Evolutionary conservation across 2,329 filamentous ascomycete species (phyloP).

Genomic region (Colletotrichum higginsianum): DNA sequence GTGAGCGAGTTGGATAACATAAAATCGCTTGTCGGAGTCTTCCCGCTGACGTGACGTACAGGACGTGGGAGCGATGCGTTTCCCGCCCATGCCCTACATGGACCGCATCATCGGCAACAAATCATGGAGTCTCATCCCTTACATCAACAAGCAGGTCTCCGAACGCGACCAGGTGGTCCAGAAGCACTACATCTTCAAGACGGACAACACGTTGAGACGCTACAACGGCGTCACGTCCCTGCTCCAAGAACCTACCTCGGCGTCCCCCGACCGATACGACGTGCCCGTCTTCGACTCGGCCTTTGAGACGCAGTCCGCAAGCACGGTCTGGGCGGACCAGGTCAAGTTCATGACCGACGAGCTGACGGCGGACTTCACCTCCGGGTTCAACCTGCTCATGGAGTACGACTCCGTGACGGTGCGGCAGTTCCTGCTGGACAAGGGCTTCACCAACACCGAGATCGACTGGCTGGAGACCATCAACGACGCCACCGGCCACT

Average conservation of each 20-base stretch:
- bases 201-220: conserved; percentile 44
- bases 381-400: conserved; percentile 45
- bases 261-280: conserved; percentile 35
- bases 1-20: conserved; percentile 19
- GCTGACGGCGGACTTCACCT: conserved; percentile 41
- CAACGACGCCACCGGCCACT: conserved; percentile 46
- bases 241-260: conserved; percentile 26
- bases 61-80: conserved; percentile 60
- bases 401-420: conserved; percentile 44
- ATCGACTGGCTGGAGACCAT: conserved; percentile 50
- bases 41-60: conserved; percentile 31
- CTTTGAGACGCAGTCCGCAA: conserved; percentile 38
- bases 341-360: conserved; percentile 33
- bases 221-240: conserved; percentile 42
- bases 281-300: conserved; percentile 40
- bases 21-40: not conserved
- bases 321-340: conserved; percentile 29
- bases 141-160: conserved; percentile 43
- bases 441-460: conserved; percentile 49
- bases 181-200: conserved; percentile 44
- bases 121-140: conserved; percentile 45
- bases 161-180: conserved; percentile 40
- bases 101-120: conserved; percentile 44
- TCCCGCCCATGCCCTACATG: conserved; percentile 53
- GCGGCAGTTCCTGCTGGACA: conserved; percentile 44